These are phyloP conservation scores for Phytophthora macrochlamydospora DNA, from an alignment of 352 stramenopile genomes.

Conservation along the genomic window DNA sequence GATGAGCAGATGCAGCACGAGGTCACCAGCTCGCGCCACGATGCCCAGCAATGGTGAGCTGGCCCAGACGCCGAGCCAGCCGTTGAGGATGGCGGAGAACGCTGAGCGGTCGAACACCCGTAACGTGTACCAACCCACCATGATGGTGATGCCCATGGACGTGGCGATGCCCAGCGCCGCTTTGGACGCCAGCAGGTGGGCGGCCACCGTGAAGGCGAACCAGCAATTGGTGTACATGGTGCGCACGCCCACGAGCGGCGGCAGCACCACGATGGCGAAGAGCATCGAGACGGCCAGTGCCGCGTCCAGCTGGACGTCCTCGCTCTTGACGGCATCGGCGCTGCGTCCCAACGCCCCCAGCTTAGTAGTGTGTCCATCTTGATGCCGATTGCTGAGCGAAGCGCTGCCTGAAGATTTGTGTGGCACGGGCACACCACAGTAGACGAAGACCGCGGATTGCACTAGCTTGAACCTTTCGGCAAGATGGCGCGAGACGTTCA, in stretches of 20 bases:
- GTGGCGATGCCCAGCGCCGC: conserved; percentile 74
- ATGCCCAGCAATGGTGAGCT: conserved; percentile 68
- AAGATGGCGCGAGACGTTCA: too few relatives aligned
- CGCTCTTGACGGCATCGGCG: conserved; percentile 12
- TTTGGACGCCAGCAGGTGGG: conserved; percentile 57
- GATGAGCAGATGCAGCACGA: conserved; percentile 69
- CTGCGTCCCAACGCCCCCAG: conserved; percentile 17
- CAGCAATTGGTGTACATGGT: conserved; percentile 87
- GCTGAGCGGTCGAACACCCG: conserved; percentile 80
- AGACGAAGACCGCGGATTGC: background rate
- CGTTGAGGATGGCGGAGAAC: conserved; percentile 75
- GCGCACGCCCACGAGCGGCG: conserved; percentile 57
- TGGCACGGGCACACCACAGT: conserved; percentile 1
- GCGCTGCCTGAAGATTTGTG: background rate
- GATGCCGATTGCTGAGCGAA: conserved; percentile 15
- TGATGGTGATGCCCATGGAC: conserved; percentile 84
- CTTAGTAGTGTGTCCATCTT: conserved; percentile 38
- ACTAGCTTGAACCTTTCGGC: background rate
- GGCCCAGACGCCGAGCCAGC: conserved; percentile 80
- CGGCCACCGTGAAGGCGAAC: conserved; percentile 67
- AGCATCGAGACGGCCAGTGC: conserved; percentile 55
- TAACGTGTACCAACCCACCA: conserved; percentile 86
- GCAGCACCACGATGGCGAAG: conserved; percentile 63
- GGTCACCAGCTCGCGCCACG: conserved; percentile 59
- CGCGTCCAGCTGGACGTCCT: conserved; percentile 47